Conservation (phyloP, 257 asterid species). For the Orobanche coerulescens region DNA sequence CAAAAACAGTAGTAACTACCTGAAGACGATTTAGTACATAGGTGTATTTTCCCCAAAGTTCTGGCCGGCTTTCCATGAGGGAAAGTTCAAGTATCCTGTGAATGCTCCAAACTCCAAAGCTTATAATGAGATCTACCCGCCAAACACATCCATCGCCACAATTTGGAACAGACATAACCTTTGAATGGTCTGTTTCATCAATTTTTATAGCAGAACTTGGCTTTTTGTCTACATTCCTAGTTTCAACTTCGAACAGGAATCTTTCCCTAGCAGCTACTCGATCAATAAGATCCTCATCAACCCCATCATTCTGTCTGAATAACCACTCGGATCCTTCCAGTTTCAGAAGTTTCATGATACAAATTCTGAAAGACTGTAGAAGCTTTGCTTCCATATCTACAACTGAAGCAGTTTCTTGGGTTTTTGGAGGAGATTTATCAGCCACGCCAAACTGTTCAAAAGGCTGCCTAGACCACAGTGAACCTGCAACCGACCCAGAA, state of each 20-base stretch:
- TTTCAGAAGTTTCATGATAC: slow-evolving; percentile 66
- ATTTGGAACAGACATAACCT: slow-evolving; percentile 65
- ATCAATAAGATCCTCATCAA: slow-evolving; percentile 87
- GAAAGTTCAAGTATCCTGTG: slow-evolving; percentile 90
- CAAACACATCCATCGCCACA: slow-evolving; percentile 98
- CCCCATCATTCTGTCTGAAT: slow-evolving; percentile 86
- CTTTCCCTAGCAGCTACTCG: slow-evolving; percentile 87
- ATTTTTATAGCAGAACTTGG: slow-evolving; percentile 24
- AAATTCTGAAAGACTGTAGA: slow-evolving; percentile 79
- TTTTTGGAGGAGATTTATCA: slow-evolving; percentile 40
- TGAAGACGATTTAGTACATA: slow-evolving; percentile 91
- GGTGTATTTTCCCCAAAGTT: slow-evolving; percentile 97
- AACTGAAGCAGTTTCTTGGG: slow-evolving; percentile 40
- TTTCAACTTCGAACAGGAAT: slow-evolving; percentile 62
- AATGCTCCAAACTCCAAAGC: slow-evolving; percentile 99
- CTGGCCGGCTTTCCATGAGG: slow-evolving; percentile 94
- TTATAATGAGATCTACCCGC: slow-evolving; percentile 60
- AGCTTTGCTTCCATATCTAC: slow-evolving; percentile 64
- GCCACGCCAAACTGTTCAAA: slow-evolving; percentile 89
- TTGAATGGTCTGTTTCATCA: slow-evolving; percentile 53
- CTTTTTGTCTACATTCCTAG: slow-evolving; percentile 39
- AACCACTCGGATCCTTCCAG: slow-evolving; percentile 91
- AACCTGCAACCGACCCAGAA: slow-evolving; percentile 45
- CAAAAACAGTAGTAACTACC: slow-evolving; percentile 33
- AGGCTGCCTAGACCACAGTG: slow-evolving; percentile 87